Conservation (phyloP, 352 stramenopile genomes). For the Pythium myriotylum region DNA sequence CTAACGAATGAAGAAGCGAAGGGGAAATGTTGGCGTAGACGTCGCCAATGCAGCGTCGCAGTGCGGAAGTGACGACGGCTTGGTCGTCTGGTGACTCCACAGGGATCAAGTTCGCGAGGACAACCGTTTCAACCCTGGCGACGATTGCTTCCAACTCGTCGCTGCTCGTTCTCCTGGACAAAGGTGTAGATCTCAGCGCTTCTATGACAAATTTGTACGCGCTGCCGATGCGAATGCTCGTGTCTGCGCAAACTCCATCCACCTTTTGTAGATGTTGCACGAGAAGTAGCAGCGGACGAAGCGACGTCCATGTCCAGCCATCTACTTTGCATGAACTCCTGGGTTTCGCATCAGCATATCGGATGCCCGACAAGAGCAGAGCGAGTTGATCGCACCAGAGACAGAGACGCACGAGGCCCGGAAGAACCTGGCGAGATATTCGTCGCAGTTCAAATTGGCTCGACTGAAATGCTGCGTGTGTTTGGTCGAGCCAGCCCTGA, state of each 20-base stretch:
- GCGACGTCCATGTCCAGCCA: slow-evolving; percentile 15
- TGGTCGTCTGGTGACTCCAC: background rate
- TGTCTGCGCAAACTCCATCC: background rate
- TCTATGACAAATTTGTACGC: background rate
- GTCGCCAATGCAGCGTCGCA: background rate
- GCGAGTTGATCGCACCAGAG: slow-evolving; percentile 50
- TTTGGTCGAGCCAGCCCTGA: slow-evolving; percentile 44
- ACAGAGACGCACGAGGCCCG: slow-evolving; percentile 50
- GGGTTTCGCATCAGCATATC: background rate
- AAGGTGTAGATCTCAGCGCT: background rate
- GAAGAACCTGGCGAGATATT: slow-evolving; percentile 62
- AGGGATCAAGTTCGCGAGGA: slow-evolving; percentile 2
- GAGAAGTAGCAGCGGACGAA: slow-evolving; percentile 16
- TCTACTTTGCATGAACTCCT: background rate
- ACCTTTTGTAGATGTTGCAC: background rate
- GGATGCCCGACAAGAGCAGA: slow-evolving; percentile 13
- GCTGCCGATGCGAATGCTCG: background rate
- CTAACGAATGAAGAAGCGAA: background rate
- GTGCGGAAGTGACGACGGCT: background rate
- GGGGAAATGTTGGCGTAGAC: slow-evolving; percentile 8
- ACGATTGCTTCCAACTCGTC: slow-evolving; percentile 14
- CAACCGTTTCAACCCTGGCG: slow-evolving; percentile 9
- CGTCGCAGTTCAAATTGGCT: slow-evolving; percentile 70
- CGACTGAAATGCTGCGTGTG: slow-evolving; percentile 43
- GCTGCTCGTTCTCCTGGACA: background rate